Evolutionary conservation across 2,329 filamentous ascomycete genomes (phyloP).

Genomic region (Microsporum canis): DNA sequence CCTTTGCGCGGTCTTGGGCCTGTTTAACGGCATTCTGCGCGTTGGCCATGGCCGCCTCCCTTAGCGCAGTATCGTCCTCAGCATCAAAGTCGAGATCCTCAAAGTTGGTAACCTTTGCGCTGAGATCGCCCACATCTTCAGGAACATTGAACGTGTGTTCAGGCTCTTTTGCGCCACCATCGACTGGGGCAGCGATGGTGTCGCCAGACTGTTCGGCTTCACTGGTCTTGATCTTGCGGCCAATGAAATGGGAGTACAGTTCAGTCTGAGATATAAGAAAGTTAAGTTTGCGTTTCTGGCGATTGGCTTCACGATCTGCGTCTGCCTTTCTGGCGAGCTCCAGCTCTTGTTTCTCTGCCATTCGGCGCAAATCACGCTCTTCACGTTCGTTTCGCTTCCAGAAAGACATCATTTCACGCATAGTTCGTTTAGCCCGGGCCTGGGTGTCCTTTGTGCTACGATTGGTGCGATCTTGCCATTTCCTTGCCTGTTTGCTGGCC

Average conservation of each 20-base stretch:
- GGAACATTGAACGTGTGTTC: conserved; percentile 30
- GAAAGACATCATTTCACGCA: conserved; percentile 99
- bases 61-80: conserved; percentile 74
- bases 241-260: conserved; percentile 97
- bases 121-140: conserved; percentile 39
- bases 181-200: conserved; percentile 36
- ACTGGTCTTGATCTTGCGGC: conserved; percentile 97
- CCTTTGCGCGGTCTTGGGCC: conserved; percentile 81
- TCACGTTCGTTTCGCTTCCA: conserved; percentile 99
- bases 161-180: conserved; percentile 24
- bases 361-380: conserved; percentile 85
- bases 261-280: conserved; percentile 99
- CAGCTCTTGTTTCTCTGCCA: conserved; percentile 88
- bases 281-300: conserved; percentile 97
- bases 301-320: conserved; percentile 90
- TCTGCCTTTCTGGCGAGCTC: conserved; percentile 95
- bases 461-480: conserved; percentile 96
- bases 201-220: conserved; percentile 84
- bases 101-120: conserved; percentile 76
- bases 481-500: conserved; percentile 89
- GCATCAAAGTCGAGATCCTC: conserved; percentile 93
- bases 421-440: conserved; percentile 89
- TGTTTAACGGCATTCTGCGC: conserved; percentile 92
- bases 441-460: conserved; percentile 98
- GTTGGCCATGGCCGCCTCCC: conserved; percentile 81